A percentile compares a stretch with the other conserved stretches of the same genome.
These are phyloP conservation scores for Rhypophila decipiens DNA, from an alignment of 495 filamentous ascomycete species.

Conservation along the genomic window DNA sequence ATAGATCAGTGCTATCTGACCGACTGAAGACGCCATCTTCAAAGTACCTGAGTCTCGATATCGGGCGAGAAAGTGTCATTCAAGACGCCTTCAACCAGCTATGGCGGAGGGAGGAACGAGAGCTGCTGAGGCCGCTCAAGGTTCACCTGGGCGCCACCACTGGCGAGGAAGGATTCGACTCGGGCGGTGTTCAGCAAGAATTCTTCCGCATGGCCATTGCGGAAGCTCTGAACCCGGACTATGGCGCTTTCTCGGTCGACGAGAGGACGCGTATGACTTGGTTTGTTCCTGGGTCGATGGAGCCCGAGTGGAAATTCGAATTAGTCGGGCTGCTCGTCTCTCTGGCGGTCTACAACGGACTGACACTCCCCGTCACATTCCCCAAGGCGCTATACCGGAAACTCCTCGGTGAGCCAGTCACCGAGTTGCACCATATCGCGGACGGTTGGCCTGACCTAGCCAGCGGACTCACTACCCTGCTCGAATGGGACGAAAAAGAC, in stretches of 20 bases:
- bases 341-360: constrained; percentile 88
- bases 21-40: constrained; percentile 58
- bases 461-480: constrained; percentile 61
- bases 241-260: constrained; percentile 72
- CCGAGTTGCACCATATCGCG: constrained; percentile 62
- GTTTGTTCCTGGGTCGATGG: constrained; percentile 75
- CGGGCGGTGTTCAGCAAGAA: constrained; percentile 91
- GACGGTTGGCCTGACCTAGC: constrained; percentile 85
- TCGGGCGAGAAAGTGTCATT: constrained; percentile 64
- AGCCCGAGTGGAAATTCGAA: constrained; percentile 85
- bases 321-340: constrained; percentile 80
- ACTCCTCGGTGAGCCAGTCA: constrained; percentile 59
- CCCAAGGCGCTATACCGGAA: constrained; percentile 78
- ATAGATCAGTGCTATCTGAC: constrained; percentile 46
- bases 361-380: constrained; percentile 83
- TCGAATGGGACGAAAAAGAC: constrained; percentile 65
- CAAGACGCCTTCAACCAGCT: constrained; percentile 79
- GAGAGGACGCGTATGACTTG: constrained; percentile 68
- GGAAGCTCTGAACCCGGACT: constrained; percentile 68
- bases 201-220: constrained; percentile 81
- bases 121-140: constrained; percentile 79
- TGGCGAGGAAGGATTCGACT: constrained; percentile 86
- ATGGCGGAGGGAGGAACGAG: constrained; percentile 75
- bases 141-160: constrained; percentile 73
- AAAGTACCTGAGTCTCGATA: constrained; percentile 70